Evolutionary conservation across 345 rosid species (phyloP), one percentile per base, ranked within the genome.

Genomic region (Euphorbia lathyris): DNA sequence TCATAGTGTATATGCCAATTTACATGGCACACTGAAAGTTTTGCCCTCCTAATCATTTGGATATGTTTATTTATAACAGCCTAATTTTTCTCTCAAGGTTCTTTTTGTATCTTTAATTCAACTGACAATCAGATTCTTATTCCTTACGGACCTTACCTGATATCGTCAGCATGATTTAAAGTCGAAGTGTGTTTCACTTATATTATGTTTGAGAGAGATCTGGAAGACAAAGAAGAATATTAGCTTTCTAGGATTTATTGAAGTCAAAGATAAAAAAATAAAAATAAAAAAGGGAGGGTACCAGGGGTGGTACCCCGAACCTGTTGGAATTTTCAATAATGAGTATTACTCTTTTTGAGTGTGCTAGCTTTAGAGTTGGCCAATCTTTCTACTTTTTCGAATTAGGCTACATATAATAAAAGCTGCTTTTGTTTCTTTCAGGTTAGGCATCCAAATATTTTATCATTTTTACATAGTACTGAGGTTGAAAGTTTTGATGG

Each of bases 381-480:
- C n/a, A n/a, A 11, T 25, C 38, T 58, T 66, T 32, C 27, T 11
- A 27, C 56, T 16, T 47, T 40, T 38, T 29, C 17, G 12, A 32
- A 22, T 62, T 58, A 17, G 58, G 8, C 29, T 17, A 63, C 11
- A 12, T n/a, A 43, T 63, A 2, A 64, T 23, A 51, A 58, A 66
- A 19, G 36, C 32, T 74, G 27, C 20, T 38, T 53, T 52, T 61
- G 45, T 59, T 70, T 59, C 64, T 76, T 74, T 29, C 86, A 95
- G 99, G 99, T 90, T 67, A 87, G 99, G 77, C 99, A 95, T 86
- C 99, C 99, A 38, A 95, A 90, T 78, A 87, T 95, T 74, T 78
- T 95, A 43, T 87, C 98, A 36, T 95, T 95, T 81, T 93, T 95
- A 47, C 90, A 92, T 76, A 95, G 99, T 78, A 86, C 99, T 2